Conservation (phyloP, 306 rosid genomes). For the Fragaria vesca region DNA sequence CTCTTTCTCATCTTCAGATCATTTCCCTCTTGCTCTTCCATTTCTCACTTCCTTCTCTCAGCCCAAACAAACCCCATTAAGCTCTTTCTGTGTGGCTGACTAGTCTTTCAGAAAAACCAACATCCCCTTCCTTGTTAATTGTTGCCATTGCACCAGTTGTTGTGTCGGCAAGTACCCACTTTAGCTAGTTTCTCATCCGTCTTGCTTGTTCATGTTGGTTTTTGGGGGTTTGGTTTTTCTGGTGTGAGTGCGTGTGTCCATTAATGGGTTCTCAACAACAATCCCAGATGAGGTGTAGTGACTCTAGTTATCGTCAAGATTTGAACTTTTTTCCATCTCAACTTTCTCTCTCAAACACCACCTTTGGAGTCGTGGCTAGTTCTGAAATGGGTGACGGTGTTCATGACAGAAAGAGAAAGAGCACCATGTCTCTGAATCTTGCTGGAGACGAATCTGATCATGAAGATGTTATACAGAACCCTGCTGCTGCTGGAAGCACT, state of each 20-base stretch:
- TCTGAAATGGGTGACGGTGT: slow-evolving; percentile 35
- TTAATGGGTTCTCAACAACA: slow-evolving; percentile 40
- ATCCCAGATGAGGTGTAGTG: background rate
- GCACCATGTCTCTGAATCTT: slow-evolving; percentile 33
- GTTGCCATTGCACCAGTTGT: background rate
- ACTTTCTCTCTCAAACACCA: slow-evolving; percentile 15
- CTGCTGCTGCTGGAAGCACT: slow-evolving; percentile 24
- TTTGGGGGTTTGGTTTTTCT: background rate
- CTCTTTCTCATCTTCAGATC: background rate
- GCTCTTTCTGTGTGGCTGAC: background rate
- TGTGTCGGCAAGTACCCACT: slow-evolving; percentile 4
- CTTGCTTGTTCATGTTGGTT: background rate
- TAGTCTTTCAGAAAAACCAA: background rate
- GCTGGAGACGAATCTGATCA: slow-evolving; percentile 35
- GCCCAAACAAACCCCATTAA: background rate
- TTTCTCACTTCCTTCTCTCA: background rate
- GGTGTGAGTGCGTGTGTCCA: background rate
- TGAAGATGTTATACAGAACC: slow-evolving; percentile 9
- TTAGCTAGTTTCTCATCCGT: background rate
- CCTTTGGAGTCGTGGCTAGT: background rate
- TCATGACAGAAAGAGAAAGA: slow-evolving; percentile 7
- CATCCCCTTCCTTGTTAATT: background rate
- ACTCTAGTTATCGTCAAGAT: slow-evolving; percentile 17
- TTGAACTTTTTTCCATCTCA: slow-evolving; percentile 26
- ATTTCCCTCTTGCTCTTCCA: background rate